These are phyloP conservation scores for Catharanthus roseus DNA, from an alignment of 257 asterid species.

Conservation along the genomic window DNA sequence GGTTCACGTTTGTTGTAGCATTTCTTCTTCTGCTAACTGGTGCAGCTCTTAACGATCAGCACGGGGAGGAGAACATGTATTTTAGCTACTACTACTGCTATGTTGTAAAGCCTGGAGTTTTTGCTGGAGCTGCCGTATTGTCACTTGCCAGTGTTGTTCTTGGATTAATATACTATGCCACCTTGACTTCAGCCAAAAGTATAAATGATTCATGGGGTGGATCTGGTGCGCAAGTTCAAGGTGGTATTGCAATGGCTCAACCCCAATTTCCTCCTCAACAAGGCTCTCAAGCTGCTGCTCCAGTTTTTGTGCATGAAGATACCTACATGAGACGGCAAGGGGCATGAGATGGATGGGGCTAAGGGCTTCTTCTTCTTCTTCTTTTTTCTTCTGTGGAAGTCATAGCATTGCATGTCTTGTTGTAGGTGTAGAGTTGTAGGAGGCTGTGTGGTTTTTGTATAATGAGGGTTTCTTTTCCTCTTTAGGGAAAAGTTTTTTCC, in stretches of 20 bases:
- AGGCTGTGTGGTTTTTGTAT: no score
- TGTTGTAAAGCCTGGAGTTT: constrained; percentile 80
- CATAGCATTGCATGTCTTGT: no score
- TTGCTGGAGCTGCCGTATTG: constrained; percentile 76
- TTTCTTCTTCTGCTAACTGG: constrained; percentile 85
- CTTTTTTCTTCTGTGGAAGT: no score
- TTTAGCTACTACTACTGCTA: constrained; percentile 66
- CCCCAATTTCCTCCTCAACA: constrained; percentile 69
- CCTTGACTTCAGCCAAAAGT: constrained; percentile 42
- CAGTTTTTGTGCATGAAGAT: constrained; percentile 87
- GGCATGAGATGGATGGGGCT: no score
- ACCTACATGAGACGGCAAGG: constrained; percentile 77
- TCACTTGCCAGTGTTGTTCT: constrained; percentile 67
- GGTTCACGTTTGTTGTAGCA: constrained; percentile 84
- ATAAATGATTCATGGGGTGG: constrained; percentile 32
- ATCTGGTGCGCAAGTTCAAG: constrained; percentile 39
- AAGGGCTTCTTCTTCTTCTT: no score
- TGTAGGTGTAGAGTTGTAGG: no score
- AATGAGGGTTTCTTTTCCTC: no score
- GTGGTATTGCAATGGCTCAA: constrained; percentile 79
- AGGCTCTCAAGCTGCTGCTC: constrained; percentile 37
- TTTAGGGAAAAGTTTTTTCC: no score
- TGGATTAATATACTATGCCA: constrained; percentile 58
- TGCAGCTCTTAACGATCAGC: constrained; percentile 85
- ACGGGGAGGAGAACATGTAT: constrained; percentile 65